phyloP scores from a whole-genome alignment of 2,329 filamentous ascomycete species.

The Monilinia fructicola region DNA sequence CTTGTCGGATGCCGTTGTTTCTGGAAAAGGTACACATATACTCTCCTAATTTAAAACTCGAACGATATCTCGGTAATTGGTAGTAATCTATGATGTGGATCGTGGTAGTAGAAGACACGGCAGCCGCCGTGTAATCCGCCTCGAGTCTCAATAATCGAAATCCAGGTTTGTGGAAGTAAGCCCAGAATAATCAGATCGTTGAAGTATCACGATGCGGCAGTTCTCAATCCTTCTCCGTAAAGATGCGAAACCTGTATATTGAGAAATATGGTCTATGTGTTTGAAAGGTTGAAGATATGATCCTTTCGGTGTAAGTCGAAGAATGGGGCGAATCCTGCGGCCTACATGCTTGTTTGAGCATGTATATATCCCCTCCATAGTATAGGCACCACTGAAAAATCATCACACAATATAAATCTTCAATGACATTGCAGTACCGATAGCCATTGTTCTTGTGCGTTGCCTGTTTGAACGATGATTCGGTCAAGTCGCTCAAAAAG shows the following conservation, averaged over 20 bases:
- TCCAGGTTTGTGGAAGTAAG: not conserved
- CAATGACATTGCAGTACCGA: not conserved
- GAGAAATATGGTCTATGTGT: no score
- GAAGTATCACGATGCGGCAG: not conserved
- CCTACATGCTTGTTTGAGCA: not conserved
- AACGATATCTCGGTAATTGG: slow-evolving; percentile 14
- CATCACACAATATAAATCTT: not conserved
- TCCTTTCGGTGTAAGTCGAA: not conserved
- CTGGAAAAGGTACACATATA: not conserved
- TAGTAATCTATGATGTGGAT: not conserved
- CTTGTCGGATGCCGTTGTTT: not conserved
- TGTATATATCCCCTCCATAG: not conserved
- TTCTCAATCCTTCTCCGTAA: not conserved
- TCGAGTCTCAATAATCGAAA: not conserved
- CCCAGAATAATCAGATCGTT: no score
- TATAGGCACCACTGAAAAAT: not conserved
- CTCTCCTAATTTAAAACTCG: not conserved
- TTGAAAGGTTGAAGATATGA: not conserved
- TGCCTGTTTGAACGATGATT: not conserved
- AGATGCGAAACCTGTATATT: not conserved
- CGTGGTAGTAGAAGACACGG: not conserved
- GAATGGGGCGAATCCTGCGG: not conserved
- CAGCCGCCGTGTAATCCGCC: slow-evolving; percentile 9
- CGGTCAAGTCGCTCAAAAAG: not conserved
- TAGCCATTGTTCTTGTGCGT: not conserved